Base-by-base conservation (phyloP, 1,284 basidiomycete species). In the Coriolopsis trogii region DNA sequence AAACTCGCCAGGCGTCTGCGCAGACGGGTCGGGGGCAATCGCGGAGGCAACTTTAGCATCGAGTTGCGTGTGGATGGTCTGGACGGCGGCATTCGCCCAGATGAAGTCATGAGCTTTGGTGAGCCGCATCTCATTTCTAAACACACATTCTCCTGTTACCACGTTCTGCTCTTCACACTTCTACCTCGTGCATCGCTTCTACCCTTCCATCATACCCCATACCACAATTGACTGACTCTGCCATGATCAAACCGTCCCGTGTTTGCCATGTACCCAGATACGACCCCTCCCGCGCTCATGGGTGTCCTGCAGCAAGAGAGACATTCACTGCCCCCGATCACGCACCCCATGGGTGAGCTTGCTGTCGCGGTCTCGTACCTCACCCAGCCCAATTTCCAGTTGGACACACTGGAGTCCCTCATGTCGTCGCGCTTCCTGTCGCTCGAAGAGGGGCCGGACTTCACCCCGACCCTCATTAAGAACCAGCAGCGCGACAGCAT, bases 401-500 rank as follows among this genome's bases (percentile, higher is more conserved):
- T 90, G 25, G 88, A 90, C 65, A 84, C 87, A 52, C 75, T 85
- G 29, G 89, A 91, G 68, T 84, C 82, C 2, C 69, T 91, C 3
- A 73, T 91, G 10, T 87, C 85, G 2, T 86, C 83, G 3, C 75
- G 82, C n/a, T 87, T 91, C 63, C 73, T 87, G 24, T 84, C 81
- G 2, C 74, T 82, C 76, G 72, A 80, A 45, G 77, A 75, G 60
- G 75, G 84, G 26, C 78, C 70, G 1, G 76, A 79, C 28, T 86
- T 86, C 61, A 82, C 82, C 7, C 85, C 84, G 1, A 89, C 86
- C 0, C 72, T 88, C 13, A 69, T 67, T 25, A 79, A 73, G 74
- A 78, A 80, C 57, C 76, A 76, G 47, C 80, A 81, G 49, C 70
- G 78, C 13, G 75, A 80, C 46, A 80, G 77, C 24, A 60, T 78